Percentiles rank a stretch among this genome's conserved stretches.
phyloP scores from a whole-genome alignment of 257 asterid species.

The Penstemon barbatus region DNA sequence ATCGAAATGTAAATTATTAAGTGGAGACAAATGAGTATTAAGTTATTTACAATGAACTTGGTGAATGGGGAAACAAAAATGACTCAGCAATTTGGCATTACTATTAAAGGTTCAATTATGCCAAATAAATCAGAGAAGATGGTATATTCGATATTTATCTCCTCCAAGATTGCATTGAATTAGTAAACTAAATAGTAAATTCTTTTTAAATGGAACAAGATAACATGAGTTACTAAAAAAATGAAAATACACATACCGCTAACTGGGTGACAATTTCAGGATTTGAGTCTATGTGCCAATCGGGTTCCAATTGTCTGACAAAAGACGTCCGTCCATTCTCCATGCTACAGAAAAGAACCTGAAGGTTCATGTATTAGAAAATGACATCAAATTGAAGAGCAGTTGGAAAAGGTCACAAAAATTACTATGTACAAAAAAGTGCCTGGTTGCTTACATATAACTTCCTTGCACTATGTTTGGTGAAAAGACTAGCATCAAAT shows the following conservation, averaged over 20 bases:
- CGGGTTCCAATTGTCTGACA: slow-evolving; percentile 96
- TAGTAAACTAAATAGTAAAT: background rate
- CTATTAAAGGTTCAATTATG: background rate
- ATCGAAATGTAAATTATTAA: slow-evolving; percentile 3
- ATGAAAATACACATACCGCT: slow-evolving; percentile 53
- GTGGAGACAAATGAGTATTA: background rate
- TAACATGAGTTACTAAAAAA: background rate
- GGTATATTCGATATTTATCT: slow-evolving; percentile 13
- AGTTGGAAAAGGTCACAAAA: background rate
- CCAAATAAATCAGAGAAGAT: background rate
- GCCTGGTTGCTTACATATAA: too few relatives aligned
- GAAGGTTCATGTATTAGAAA: slow-evolving; percentile 34
- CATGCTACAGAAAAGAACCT: slow-evolving; percentile 98
- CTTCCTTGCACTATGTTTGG: too few relatives aligned
- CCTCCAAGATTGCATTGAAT: background rate
- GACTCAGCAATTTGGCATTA: background rate
- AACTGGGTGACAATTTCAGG: slow-evolving; percentile 76
- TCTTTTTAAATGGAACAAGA: slow-evolving; percentile 13
- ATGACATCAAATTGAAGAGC: background rate
- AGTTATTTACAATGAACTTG: too few relatives aligned
- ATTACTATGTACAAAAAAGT: too few relatives aligned
- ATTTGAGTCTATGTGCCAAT: slow-evolving; percentile 95
- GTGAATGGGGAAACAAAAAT: background rate
- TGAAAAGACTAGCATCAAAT: too few relatives aligned
- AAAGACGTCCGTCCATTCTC: slow-evolving; percentile 87